Percentiles rank a stretch among this genome's conserved stretches.
These are phyloP conservation scores for Cochlearia excelsa DNA, from an alignment of 345 rosid species.

Conservation along the genomic window DNA sequence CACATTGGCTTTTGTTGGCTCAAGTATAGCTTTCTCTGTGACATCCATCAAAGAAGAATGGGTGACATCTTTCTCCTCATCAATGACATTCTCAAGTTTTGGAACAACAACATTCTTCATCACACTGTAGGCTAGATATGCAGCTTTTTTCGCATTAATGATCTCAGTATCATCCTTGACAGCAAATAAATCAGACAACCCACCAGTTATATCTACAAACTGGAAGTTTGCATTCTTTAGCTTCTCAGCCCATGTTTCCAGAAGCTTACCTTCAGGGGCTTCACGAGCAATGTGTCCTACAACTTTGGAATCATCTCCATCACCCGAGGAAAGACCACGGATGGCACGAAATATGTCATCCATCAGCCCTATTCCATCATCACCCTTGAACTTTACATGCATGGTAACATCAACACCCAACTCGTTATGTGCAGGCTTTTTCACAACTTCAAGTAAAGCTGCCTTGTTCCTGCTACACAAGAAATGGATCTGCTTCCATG, in stretches of 20 bases:
- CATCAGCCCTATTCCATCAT: slow-evolving; percentile 67
- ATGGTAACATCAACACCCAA: slow-evolving; percentile 59
- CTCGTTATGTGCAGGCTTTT: slow-evolving; percentile 56
- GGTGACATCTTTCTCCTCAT: slow-evolving; percentile 79
- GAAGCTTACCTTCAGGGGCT: slow-evolving; percentile 77
- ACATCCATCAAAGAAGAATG: slow-evolving; percentile 89
- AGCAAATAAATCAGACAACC: slow-evolving; percentile 80
- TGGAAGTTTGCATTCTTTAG: slow-evolving; percentile 52
- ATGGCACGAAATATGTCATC: slow-evolving; percentile 62
- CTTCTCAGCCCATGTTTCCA: slow-evolving; percentile 76
- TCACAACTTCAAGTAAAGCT: slow-evolving; percentile 66
- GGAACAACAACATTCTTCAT: slow-evolving; percentile 88
- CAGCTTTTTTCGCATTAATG: slow-evolving; percentile 79
- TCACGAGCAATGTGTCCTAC: slow-evolving; percentile 78
- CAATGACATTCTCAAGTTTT: slow-evolving; percentile 80
- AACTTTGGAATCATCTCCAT: slow-evolving; percentile 43
- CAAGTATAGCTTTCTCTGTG: slow-evolving; percentile 78
- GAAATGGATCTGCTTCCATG: slow-evolving; percentile 69
- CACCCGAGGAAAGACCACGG: slow-evolving; percentile 43
- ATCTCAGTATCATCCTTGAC: slow-evolving; percentile 72
- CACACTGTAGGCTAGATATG: slow-evolving; percentile 64
- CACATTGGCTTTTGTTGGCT: slow-evolving; percentile 74
- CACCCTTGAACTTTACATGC: slow-evolving; percentile 67
- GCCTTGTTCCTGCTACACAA: slow-evolving; percentile 79
- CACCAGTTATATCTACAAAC: slow-evolving; percentile 67